Conservation (phyloP, 106 monocot genomes). For the Triglochin maritima region DNA sequence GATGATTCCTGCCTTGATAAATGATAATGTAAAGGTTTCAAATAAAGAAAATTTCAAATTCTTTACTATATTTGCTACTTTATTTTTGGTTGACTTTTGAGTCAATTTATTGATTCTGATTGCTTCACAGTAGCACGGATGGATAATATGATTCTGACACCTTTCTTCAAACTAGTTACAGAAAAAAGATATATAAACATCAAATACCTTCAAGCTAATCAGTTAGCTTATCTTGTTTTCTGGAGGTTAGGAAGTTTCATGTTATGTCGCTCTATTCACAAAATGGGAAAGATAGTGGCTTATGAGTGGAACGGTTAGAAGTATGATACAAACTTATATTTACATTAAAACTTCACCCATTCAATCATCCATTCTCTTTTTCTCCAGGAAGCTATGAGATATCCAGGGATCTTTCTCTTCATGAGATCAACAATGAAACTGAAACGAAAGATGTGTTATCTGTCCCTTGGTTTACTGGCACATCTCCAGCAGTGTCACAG, state of each 20-base stretch:
- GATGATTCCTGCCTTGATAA: neutral
- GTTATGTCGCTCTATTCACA: too few relatives aligned
- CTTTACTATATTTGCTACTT: too few relatives aligned
- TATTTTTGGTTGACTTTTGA: neutral
- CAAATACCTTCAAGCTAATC: neutral
- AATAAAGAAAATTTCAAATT: too few relatives aligned
- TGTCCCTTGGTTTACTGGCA: constrained; percentile 19
- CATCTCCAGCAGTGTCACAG: constrained; percentile 6
- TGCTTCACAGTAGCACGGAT: too few relatives aligned
- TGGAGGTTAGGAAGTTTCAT: too few relatives aligned
- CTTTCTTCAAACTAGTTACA: too few relatives aligned
- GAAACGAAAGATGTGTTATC: neutral
- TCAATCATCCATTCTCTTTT: neutral
- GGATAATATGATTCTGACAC: too few relatives aligned
- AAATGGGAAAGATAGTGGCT: neutral
- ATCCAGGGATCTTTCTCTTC: neutral
- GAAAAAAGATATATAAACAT: too few relatives aligned
- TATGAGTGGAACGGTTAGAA: neutral
- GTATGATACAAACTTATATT: neutral
- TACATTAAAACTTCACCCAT: neutral
- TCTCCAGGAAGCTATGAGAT: neutral
- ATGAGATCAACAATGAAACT: neutral
- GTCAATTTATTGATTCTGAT: too few relatives aligned
- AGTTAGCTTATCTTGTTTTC: too few relatives aligned
- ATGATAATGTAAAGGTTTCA: neutral